Conservation (phyloP, 2,329 filamentous ascomycete species). For the Colletotrichum sp. region DNA sequence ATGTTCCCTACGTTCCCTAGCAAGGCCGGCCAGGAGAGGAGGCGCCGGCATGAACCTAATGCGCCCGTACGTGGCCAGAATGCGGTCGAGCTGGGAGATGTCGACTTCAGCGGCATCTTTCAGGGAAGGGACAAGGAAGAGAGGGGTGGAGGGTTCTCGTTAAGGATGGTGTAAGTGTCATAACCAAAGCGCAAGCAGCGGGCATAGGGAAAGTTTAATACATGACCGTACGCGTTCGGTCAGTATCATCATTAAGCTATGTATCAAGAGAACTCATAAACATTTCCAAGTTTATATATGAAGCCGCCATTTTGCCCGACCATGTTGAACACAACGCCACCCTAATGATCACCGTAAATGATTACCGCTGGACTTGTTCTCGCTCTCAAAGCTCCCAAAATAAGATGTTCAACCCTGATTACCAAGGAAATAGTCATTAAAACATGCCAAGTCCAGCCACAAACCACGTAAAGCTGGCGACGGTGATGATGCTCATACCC, state of each 20-base stretch:
- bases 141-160: slow-evolving; percentile 67
- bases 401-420: slow-evolving; percentile 6
- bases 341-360: slow-evolving; percentile 6
- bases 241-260: slow-evolving; percentile 18
- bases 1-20: slow-evolving; percentile 98
- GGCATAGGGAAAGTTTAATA: background rate
- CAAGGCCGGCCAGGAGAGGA: slow-evolving; percentile 89
- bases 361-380: slow-evolving; percentile 15
- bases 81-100: slow-evolving; percentile 57
- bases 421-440: slow-evolving; percentile 9
- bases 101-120: slow-evolving; percentile 77
- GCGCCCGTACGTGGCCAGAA: slow-evolving; percentile 81
- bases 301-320: slow-evolving; percentile 18
- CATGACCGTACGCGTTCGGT: background rate
- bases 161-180: slow-evolving; percentile 60
- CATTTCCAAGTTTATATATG: slow-evolving; percentile 9
- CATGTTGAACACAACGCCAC: slow-evolving; percentile 17
- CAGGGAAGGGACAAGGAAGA: slow-evolving; percentile 69
- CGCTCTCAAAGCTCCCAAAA: background rate
- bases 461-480: slow-evolving; percentile 70
- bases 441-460: slow-evolving; percentile 46
- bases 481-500: slow-evolving; percentile 60
- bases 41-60: slow-evolving; percentile 75
- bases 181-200: background rate
- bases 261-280: slow-evolving; percentile 14